Base-by-base conservation (phyloP, 495 filamentous ascomycete species). In the Neurospora cerealis region DNA sequence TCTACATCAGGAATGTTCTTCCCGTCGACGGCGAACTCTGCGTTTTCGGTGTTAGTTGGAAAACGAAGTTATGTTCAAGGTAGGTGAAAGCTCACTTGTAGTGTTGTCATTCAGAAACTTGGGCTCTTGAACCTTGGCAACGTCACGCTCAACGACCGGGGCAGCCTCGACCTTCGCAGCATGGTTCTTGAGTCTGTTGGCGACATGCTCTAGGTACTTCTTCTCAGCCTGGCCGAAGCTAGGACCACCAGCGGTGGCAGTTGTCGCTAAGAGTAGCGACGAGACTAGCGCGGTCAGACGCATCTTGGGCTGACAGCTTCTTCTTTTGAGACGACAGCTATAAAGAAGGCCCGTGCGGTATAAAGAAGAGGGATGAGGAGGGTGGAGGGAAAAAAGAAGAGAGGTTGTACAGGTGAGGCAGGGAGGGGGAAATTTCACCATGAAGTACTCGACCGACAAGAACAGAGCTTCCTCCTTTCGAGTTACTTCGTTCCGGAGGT, bases 21-120 rank as follows among this genome's bases (percentile, higher is more conserved):
- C 9, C 91, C 91, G 78, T 93, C 87, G 69, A 93, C 91, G 4
- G 84, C 83, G 74, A 89, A 94, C 75, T 86, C 88, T 90, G 24
- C 2, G 54, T 36, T 13, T 2, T 10, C 1, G 1, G 44, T 32
- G 6, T 32, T 36, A 39, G 39, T 11, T 46, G 0, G 8, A 11
- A 19, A 69, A 70, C 6, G 3, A 34, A 17, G 13, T 42, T 69
- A 3, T 21, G 39, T 6, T 36, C 11, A n/a, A 40, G 24, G 24
- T 10, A 2, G 5, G 19, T 60, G 13, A 11, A 24, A 19, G 13
- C 78, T 75, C 72, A 82, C 83, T 80, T 2, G 78, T 77, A 6
- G 81, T 84, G 39, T 83, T 83, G 11, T 70, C 78, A 54, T 80
- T 85, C 34, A 79, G 73, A 41, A 84, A 84, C 72, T 74, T 79